These are phyloP conservation scores for Harringtonia aguacate DNA, from an alignment of 2,329 filamentous ascomycete genomes.

Conservation along the genomic window DNA sequence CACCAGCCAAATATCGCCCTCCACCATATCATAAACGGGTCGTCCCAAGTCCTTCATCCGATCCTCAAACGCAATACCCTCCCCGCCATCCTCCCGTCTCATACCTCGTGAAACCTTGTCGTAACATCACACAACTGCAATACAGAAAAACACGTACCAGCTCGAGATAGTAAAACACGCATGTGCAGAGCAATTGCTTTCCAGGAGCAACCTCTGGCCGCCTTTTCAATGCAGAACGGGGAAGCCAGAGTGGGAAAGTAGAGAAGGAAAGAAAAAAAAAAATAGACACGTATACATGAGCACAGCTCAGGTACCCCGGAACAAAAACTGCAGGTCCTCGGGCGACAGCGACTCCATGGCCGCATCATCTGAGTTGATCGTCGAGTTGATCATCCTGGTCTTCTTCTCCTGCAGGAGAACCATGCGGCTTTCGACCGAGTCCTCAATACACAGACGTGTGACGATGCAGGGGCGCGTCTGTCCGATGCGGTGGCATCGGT, in stretches of 20 bases:
- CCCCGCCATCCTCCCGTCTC: no score
- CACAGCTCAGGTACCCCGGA: constrained; percentile 51
- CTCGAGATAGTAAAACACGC: no score
- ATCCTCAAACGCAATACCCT: no score
- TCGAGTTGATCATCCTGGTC: constrained; percentile 93
- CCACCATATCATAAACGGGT: no score
- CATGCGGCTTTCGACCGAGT: constrained; percentile 93
- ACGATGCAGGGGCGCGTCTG: constrained; percentile 91
- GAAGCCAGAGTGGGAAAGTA: background rate
- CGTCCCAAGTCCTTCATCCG: no score
- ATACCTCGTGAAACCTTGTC: no score
- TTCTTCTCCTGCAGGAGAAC: constrained; percentile 97
- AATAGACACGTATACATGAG: background rate
- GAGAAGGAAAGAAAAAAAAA: background rate
- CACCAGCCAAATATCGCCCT: no score
- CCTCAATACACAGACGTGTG: constrained; percentile 89
- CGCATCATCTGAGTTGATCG: constrained; percentile 84
- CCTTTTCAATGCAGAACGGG: background rate
- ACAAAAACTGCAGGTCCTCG: constrained; percentile 92
- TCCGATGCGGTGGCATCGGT: constrained; percentile 88
- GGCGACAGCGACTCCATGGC: constrained; percentile 86
- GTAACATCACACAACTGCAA: no score
- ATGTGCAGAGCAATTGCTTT: no score
- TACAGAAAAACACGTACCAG: no score
- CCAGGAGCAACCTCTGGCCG: no score